Base-by-base conservation (phyloP, 2,329 filamentous ascomycete species). In the Phaeophleospora eucalypticola region DNA sequence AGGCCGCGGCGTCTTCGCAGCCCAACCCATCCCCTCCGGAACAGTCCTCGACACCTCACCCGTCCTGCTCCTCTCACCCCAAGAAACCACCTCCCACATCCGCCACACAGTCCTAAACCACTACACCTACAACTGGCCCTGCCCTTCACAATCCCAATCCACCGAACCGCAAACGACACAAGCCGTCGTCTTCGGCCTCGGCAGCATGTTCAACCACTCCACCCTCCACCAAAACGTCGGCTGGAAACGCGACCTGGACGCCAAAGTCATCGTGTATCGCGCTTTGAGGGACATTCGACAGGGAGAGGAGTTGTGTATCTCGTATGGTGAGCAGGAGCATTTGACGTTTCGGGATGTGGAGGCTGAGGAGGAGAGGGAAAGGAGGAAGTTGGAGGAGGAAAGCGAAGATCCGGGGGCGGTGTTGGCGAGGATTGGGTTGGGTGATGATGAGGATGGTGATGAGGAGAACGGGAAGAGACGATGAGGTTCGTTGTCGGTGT, bases 201-300 rank as follows among this genome's bases (percentile, higher is more conserved):
- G 78, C 14, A 74, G 70, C 45, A 78, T 81, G 74, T 80, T 81
- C 66, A 81, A 81, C 49, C 78, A 81, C 53, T 77, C 75, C 2
- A 65, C 62, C 0, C 55, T 65, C 9, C 53, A 69, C 20, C 78
- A 80, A 53, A 81, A 81, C 57, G 73, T 81, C 3, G 76, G 72
- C 2, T 81, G 77, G 77, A 69, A 70, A 51, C 66, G 76, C 17
- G 72, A 80, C 59, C 37, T 76, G 2, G 57, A 66, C 2, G 67
- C 66, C 2, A 58, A 68, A 12, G 53, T 77, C 1, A 68, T 80
- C 15, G 71, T 70, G 0, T 81, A 80, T 52, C 69, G 63, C 12
- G 67, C 78, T 14, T 53, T 78, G 21, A 64, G 73, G 54, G 71
- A 78, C 48, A 73, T 81, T 14, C 57, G 58, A 15, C 58, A 64